A percentile compares a stretch with the other conserved stretches of the same genome.
These are phyloP conservation scores for sweet orange (Citrus sinensis) DNA, from an alignment of 345 rosid species.

Conservation along the genomic window DVS_A1.0 CM039161.1:276001-276500, in stretches of 20 bases:
- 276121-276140: neutral
- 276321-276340: neutral
- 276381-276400: neutral
- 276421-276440: neutral
- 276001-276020: too few relatives aligned
- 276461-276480: neutral
- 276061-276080: fast-evolving
- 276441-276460: neutral
- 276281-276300: neutral
- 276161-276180: neutral
- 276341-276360: neutral
- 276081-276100: too few relatives aligned
- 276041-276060: too few relatives aligned
- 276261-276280: neutral
- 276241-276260: neutral
- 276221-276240: neutral
- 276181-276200: neutral
- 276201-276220: neutral
- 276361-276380: neutral
- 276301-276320: neutral
- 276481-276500: neutral
- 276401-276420: neutral
- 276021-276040: too few relatives aligned
- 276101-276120: fast-evolving
- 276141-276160: neutral